Evolutionary conservation across 1,139 yeast species (phyloP), one percentile per base, ranked within the genome.

Genomic region (Yamadazyma songkhlaensis): DNA sequence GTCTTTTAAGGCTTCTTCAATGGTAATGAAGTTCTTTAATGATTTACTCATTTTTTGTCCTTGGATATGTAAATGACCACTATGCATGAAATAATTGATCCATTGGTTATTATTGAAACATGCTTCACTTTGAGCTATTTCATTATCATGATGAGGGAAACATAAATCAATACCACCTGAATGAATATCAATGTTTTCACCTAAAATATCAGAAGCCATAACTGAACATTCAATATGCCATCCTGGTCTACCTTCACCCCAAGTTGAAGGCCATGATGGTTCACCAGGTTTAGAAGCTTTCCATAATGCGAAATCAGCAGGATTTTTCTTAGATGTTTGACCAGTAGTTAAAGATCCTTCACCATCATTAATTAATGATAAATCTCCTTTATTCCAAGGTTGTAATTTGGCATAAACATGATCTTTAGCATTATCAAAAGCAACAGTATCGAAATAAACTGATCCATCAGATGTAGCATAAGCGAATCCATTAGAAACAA

Each of bases 181-280:
- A 60, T 92, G 99, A 49, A 92, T 88, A 62, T 92, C 99, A 74
- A 94, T 84, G 41, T 75, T 74, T 25, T 77, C 64, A 1, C 97
- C 97, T 31, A 86, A 73, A 34, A 89, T 76, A 51, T 89, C 96
- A 37, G 92, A 77, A 1, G 98, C 98, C 99, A 92, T 92, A 11
- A 92, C 98, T 6, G 97, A 89, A 72, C 99, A 92, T 64, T 92
- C 99, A 60, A 92, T 92, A 59, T 92, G 99, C 99, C 99, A 92
- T 2, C 99, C 99, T 3, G 99, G 99, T 60, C 99, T 84, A 35
- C 98, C 99, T 42, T 74, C 72, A 25, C 98, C 98, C 97, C 97
- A 92, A 29, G 94, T 90, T 2, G 96, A 87, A 3, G 74, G 75
- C 97, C 98, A 92, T 32, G 81, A 77, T 13, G 99, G 99, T 66